Evolutionary conservation across 495 filamentous ascomycete genomes (phyloP).

Genomic region (Zalerion maritima): DNA sequence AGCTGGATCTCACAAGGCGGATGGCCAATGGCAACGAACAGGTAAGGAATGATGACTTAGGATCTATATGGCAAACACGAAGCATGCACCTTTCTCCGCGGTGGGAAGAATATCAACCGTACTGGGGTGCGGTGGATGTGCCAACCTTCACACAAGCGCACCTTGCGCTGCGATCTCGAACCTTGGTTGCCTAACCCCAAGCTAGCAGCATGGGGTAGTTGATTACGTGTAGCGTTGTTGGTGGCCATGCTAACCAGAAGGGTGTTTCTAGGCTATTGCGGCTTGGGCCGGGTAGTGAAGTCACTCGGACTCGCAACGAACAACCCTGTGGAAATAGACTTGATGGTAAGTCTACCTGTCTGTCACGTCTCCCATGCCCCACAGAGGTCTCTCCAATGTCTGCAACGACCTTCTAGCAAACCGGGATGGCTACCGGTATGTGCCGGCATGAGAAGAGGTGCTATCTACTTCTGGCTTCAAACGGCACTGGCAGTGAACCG

Average conservation of each 20-base stretch:
- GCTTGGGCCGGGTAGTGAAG: conserved; percentile 46
- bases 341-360: conserved; percentile 27
- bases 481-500: conserved; percentile 23
- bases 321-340: conserved; percentile 41
- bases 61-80: too few relatives aligned
- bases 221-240: too few relatives aligned
- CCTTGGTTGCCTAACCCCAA: background rate
- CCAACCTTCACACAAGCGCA: too few relatives aligned
- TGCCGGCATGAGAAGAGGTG: too few relatives aligned
- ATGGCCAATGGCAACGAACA: conserved; percentile 42
- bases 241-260: too few relatives aligned
- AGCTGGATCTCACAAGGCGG: conserved; percentile 35
- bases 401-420: too few relatives aligned
- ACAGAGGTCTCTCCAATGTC: background rate
- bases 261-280: conserved; percentile 41
- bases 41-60: too few relatives aligned
- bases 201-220: background rate
- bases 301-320: conserved; percentile 37
- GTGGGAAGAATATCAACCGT: too few relatives aligned
- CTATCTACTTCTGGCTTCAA: conserved; percentile 4
- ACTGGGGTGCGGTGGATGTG: too few relatives aligned
- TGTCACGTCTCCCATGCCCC: conserved; percentile 1
- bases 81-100: too few relatives aligned
- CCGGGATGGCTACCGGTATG: too few relatives aligned
- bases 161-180: too few relatives aligned